Evolutionary conservation across 1,284 basidiomycete genomes (phyloP), one percentile per base, ranked within the genome.

Genomic region (Schizophyllum commune): DNA sequence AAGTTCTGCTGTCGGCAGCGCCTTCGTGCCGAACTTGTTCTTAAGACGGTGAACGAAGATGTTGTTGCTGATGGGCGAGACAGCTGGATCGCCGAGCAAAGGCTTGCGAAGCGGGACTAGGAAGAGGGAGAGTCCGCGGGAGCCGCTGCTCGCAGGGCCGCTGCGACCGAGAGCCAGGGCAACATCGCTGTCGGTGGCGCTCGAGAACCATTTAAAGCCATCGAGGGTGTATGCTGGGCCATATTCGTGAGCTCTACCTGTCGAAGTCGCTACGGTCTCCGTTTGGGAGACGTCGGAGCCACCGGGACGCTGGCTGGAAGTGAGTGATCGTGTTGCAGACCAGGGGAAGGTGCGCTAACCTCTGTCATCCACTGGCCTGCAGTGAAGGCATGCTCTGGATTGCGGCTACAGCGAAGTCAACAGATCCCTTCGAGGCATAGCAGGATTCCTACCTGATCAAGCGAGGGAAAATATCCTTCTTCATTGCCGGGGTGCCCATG

Each of bases 331-430:
- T 19, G 57, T 20, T 8, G 20, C 20, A 32, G 52, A 8, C 11
- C 19, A n/a, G 19, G 15, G 53, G 5, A 54, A 9, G 27, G 56
- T 11, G 47, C 21, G 55, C 73, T 21, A 62, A 81, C 86, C 75
- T 91, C 89, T 1, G 89, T 91, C 89, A 91, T 91, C 89, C 89
- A 92, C 73, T 92, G 90, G 0, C 91, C 91, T 8, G 89, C 83
- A 0, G 86, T 89, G 68, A 85, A 92, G 0, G 88, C 86, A 27
- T 72, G 64, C 0, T 73, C 67, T 1, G 88, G 83, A 69, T 92
- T 82, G 5, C 84, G 85, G 65, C 87, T 88, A 62, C 52, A n/a
- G 39, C 19, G 54, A 54, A 33, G 32, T 56, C 27, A 56, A 47
- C 32, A n/a, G 56, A 15, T 27, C 19, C 5, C 5, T n/a, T 55